Conservation (phyloP, 257 asterid genomes). For the Solanum paucissectum region DNA sequence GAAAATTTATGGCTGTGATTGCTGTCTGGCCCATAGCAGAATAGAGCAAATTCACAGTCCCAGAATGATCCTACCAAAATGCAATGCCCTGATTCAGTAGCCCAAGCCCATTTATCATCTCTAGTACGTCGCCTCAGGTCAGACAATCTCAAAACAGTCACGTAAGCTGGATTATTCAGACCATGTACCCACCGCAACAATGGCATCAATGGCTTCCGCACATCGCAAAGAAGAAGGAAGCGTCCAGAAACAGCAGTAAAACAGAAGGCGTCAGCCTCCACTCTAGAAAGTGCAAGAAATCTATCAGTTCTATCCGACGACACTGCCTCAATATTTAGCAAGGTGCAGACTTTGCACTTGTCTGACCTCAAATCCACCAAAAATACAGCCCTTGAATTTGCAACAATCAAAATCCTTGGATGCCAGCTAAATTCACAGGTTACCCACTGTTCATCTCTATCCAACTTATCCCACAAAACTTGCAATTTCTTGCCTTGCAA, state of each 20-base stretch:
- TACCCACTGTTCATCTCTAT: slow-evolving; percentile 32
- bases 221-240: slow-evolving; percentile 59
- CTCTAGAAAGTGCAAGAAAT: slow-evolving; percentile 47
- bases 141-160: slow-evolving; percentile 41
- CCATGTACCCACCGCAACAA: slow-evolving; percentile 57
- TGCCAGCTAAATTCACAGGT: slow-evolving; percentile 74
- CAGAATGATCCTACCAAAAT: slow-evolving; percentile 77
- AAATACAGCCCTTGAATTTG: slow-evolving; percentile 36
- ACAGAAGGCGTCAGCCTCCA: slow-evolving; percentile 35
- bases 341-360: slow-evolving; percentile 24
- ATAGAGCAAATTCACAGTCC: slow-evolving; percentile 49
- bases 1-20: slow-evolving; percentile 11
- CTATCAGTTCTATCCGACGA: slow-evolving; percentile 30
- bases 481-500: slow-evolving; percentile 15
- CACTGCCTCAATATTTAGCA: slow-evolving; percentile 48
- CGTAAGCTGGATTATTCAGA: slow-evolving; percentile 39
- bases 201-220: slow-evolving; percentile 41
- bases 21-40: slow-evolving; percentile 53
- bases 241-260: slow-evolving; percentile 38
- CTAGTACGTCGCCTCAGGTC: slow-evolving; percentile 40
- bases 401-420: slow-evolving; percentile 49
- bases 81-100: slow-evolving; percentile 66
- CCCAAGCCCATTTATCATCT: slow-evolving; percentile 24
- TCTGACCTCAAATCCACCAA: slow-evolving; percentile 51
- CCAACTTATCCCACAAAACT: slow-evolving; percentile 27